Evolutionary conservation across 345 rosid species (phyloP).

Genomic region (Boechera divaricarpa): DNA sequence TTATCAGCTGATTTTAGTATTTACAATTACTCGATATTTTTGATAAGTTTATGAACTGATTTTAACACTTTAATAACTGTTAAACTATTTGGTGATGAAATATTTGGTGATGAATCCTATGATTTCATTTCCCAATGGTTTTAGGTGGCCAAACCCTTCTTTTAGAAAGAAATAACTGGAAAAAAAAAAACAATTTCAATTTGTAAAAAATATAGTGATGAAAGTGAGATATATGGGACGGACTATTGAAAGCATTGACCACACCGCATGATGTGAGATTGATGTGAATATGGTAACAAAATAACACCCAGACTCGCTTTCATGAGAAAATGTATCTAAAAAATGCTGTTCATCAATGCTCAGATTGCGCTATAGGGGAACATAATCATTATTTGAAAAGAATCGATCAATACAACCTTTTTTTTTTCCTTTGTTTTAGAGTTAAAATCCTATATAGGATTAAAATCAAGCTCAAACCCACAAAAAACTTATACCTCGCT

Average conservation of each 20-base stretch:
- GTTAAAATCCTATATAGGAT: not conserved
- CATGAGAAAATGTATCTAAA: constrained; percentile 1
- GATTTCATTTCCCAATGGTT: not conserved
- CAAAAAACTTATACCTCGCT: no score
- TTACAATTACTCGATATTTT: not conserved
- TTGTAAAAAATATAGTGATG: constrained; percentile 6
- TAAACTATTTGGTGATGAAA: not conserved
- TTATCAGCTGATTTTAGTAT: not conserved
- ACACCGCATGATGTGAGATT: constrained; percentile 37
- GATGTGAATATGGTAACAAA: constrained; percentile 40
- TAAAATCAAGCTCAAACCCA: no score
- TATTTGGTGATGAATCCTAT: not conserved
- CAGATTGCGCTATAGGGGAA: constrained; percentile 23
- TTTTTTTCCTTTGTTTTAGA: not conserved
- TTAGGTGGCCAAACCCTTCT: not conserved
- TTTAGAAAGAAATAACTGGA: not conserved
- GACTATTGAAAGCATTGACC: constrained; percentile 33
- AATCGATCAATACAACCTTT: not conserved
- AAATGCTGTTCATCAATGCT: not conserved
- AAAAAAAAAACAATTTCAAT: not conserved
- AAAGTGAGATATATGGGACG: constrained; percentile 17
- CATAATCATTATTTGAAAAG: constrained; percentile 38
- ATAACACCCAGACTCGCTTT: constrained; percentile 39
- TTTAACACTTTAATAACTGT: not conserved
- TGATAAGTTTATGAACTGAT: not conserved